A percentile compares a stretch with the other conserved stretches of the same genome.
These are phyloP conservation scores for Cercophora newfieldiana DNA, from an alignment of 495 filamentous ascomycete species.

Conservation along the genomic window DNA sequence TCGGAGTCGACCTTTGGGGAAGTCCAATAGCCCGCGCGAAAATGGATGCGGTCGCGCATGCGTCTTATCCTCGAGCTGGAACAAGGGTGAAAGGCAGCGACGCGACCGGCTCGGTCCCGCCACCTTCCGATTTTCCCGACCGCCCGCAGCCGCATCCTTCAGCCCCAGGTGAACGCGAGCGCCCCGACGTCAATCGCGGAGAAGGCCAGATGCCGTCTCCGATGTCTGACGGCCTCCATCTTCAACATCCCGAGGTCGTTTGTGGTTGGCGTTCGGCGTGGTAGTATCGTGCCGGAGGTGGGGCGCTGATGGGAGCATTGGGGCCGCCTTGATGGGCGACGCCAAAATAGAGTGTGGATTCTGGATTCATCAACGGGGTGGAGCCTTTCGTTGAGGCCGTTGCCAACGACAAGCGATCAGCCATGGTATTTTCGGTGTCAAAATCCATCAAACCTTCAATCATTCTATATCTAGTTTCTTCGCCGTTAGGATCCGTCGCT, in stretches of 20 bases:
- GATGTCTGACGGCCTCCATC: background rate
- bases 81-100: background rate
- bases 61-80: background rate
- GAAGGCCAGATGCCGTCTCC: conserved; percentile 1
- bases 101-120: conserved; percentile 9
- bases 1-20: conserved; percentile 35
- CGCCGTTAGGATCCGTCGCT: no score
- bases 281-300: background rate
- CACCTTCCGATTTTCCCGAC: conserved; percentile 9
- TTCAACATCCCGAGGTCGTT: background rate
- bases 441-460: background rate
- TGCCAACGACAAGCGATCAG: no score
- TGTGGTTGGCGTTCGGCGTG: background rate
- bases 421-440: background rate
- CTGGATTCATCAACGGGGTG: background rate
- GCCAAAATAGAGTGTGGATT: background rate
- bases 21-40: conserved; percentile 27
- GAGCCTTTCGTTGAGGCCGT: no score
- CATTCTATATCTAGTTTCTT: background rate
- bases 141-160: background rate
- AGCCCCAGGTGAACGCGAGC: no score
- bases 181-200: background rate
- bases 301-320: background rate
- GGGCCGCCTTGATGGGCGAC: background rate
- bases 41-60: no score